Evolutionary conservation across 2,329 filamentous ascomycete species (phyloP).

Genomic region (Calonectria crousiana): DNA sequence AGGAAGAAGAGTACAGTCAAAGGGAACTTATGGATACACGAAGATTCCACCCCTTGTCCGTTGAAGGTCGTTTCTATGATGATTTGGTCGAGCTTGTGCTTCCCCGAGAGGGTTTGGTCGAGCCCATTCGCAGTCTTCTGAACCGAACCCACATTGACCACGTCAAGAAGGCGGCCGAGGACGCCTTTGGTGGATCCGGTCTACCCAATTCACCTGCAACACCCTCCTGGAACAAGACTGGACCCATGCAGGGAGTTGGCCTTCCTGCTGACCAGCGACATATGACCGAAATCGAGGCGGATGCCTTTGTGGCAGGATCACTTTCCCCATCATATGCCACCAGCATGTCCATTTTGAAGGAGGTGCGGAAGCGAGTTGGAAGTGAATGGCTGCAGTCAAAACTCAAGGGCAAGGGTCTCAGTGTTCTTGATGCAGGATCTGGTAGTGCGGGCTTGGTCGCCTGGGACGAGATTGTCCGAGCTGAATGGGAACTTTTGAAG

Average conservation of each 20-base stretch:
- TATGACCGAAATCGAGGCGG: conserved; percentile 82
- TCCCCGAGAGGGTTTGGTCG: conserved; percentile 75
- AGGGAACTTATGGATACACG: conserved; percentile 49
- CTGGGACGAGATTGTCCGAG: conserved; percentile 81
- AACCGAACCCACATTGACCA: conserved; percentile 79
- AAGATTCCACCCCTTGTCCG: conserved; percentile 80
- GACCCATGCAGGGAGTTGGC: conserved; percentile 73
- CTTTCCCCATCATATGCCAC: conserved; percentile 80
- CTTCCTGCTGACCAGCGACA: conserved; percentile 72
- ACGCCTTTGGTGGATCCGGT: conserved; percentile 79
- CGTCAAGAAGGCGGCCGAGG: conserved; percentile 77
- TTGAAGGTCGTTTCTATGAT: conserved; percentile 79
- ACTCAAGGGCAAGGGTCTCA: conserved; percentile 66
- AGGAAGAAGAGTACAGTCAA: conserved; percentile 51
- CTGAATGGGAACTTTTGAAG: conserved; percentile 82
- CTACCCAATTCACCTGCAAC: conserved; percentile 84
- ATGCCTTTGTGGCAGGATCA: conserved; percentile 77
- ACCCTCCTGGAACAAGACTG: conserved; percentile 66
- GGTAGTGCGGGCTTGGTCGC: conserved; percentile 80
- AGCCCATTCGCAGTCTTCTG: conserved; percentile 78
- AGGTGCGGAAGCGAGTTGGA: conserved; percentile 80
- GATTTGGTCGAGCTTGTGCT: conserved; percentile 80
- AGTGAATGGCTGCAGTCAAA: conserved; percentile 76
- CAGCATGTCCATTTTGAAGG: conserved; percentile 75
- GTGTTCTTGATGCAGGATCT: conserved; percentile 80